Evolutionary conservation across 306 rosid species (phyloP).

Genomic region (Coriaria nepalensis): DNA sequence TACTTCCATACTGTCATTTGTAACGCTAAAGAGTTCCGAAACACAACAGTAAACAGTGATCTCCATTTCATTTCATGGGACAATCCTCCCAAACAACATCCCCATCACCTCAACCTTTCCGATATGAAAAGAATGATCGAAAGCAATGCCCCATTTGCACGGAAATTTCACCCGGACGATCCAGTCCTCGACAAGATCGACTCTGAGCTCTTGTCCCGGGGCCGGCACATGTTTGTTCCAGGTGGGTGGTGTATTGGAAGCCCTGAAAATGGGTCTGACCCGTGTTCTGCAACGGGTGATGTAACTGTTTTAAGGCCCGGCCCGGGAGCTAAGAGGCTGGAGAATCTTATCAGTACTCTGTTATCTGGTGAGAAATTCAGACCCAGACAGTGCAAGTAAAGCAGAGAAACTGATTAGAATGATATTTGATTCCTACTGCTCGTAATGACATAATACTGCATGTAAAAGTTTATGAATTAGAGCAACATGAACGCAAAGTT

Average conservation of each 20-base stretch:
- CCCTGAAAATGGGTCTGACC: constrained; percentile 68
- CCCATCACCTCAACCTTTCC: constrained; percentile 59
- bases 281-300: constrained; percentile 50
- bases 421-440: no score
- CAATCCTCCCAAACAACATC: constrained; percentile 99
- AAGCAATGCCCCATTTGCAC: constrained; percentile 89
- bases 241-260: constrained; percentile 98
- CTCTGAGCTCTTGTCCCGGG: constrained; percentile 44
- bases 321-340: constrained; percentile 68
- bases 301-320: constrained; percentile 59
- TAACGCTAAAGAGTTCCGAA: constrained; percentile 81
- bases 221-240: constrained; percentile 59
- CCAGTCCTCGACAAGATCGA: constrained; percentile 74
- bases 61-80: constrained; percentile 97
- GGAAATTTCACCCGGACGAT: constrained; percentile 70
- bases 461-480: no score
- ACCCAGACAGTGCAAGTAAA: constrained; percentile 71
- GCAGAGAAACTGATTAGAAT: constrained; percentile 4
- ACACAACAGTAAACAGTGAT: constrained; percentile 88
- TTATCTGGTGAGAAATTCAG: constrained; percentile 60
- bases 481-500: no score
- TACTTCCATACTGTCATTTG: constrained; percentile 95
- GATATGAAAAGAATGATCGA: constrained; percentile 59
- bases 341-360: constrained; percentile 51
- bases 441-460: not conserved